These are phyloP conservation scores for Kalanchoe fedtschenkoi DNA, from an alignment of 164 flowering plant species.

Conservation along the genomic window DNA sequence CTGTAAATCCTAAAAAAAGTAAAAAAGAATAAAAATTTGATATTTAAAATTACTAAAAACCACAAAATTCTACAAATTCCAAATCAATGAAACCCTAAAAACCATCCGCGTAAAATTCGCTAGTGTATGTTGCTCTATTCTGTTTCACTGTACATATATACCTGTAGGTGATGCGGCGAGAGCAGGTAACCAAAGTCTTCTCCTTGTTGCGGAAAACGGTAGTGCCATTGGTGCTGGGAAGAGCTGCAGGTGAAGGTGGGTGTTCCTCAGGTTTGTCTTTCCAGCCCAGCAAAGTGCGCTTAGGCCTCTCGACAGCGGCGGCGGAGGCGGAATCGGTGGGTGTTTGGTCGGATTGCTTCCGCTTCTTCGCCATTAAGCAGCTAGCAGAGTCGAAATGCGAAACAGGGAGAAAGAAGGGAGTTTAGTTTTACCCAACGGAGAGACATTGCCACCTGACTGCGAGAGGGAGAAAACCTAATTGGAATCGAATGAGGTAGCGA, in stretches of 20 bases:
- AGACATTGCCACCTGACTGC: too few relatives aligned
- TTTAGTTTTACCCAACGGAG: too few relatives aligned
- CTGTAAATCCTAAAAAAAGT: background rate
- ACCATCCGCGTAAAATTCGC: background rate
- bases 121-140: too few relatives aligned
- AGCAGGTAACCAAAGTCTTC: slow-evolving; percentile 84
- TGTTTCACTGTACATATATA: too few relatives aligned
- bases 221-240: background rate
- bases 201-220: slow-evolving; percentile 66
- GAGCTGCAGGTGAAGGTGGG: background rate
- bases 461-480: too few relatives aligned
- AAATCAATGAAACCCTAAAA: background rate
- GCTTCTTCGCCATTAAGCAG: slow-evolving; percentile 59
- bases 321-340: slow-evolving; percentile 29
- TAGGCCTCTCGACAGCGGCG: slow-evolving; percentile 47
- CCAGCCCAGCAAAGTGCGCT: slow-evolving; percentile 82
- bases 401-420: background rate
- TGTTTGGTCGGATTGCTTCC: slow-evolving; percentile 44
- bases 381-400: too few relatives aligned
- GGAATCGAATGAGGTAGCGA: too few relatives aligned
- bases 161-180: slow-evolving; percentile 87
- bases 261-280: slow-evolving; percentile 36
- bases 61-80: too few relatives aligned
- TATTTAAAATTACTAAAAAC: too few relatives aligned
- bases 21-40: background rate